Evolutionary conservation across 2,329 filamentous ascomycete genomes (phyloP).

Genomic region (Colletotrichum camelliae): DNA sequence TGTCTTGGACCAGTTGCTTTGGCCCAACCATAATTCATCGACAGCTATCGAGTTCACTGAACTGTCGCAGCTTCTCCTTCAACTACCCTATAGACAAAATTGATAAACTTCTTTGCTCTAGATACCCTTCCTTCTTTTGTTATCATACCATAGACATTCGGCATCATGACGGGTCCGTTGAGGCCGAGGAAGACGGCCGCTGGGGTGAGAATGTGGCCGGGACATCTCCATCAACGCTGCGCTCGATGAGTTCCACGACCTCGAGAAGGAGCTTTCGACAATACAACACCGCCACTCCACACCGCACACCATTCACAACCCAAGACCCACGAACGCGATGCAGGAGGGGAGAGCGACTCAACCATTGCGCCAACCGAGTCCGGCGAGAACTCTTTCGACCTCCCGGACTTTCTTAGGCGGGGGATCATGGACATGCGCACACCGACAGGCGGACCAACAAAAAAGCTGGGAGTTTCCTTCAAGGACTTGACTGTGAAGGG

Average conservation of each 20-base stretch:
- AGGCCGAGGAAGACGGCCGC: conserved; percentile 24
- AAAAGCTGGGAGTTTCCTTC: conserved; percentile 80
- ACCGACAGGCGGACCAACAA: conserved; percentile 67
- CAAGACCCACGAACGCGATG: neutral
- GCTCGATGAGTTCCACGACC: conserved; percentile 24
- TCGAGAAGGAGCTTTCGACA: conserved; percentile 27
- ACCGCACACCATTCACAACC: neutral
- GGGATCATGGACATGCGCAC: conserved; percentile 78
- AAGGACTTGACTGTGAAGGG: conserved; percentile 79
- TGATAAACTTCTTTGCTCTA: neutral
- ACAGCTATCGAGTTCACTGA: neutral
- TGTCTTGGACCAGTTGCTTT: neutral
- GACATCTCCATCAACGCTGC: conserved; percentile 24
- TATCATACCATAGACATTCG: neutral
- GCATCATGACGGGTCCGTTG: neutral
- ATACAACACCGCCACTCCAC: conserved; percentile 17
- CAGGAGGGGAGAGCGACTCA: conserved; percentile 14
- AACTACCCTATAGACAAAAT: neutral
- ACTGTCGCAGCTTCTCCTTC: neutral
- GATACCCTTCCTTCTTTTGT: neutral
- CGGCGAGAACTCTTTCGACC: conserved; percentile 54
- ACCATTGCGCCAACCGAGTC: conserved; percentile 3
- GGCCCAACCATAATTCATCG: neutral
- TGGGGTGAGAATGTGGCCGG: conserved; percentile 29
- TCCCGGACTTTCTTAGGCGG: conserved; percentile 73